These are phyloP conservation scores for Cercospora janseana DNA, from an alignment of 2,329 filamentous ascomycete genomes.

Conservation along the genomic window DNA sequence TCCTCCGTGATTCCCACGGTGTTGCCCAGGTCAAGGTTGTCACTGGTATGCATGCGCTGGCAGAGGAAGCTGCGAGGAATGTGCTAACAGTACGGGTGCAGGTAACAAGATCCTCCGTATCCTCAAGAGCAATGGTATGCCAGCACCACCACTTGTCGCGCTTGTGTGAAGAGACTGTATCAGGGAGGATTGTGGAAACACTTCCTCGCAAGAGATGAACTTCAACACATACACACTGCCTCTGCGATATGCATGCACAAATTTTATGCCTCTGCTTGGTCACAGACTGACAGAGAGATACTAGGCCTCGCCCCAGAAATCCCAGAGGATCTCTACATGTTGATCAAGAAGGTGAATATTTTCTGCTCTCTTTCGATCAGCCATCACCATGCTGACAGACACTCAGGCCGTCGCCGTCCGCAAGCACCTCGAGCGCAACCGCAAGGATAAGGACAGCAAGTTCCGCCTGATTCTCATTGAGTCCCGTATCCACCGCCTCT, in stretches of 20 bases:
- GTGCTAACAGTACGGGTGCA: slow-evolving; percentile 39
- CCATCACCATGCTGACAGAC: not conserved
- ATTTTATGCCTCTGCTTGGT: slow-evolving; percentile 46
- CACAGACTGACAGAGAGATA: slow-evolving; percentile 47
- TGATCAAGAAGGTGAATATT: slow-evolving; percentile 93
- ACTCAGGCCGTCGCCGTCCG: slow-evolving; percentile 88
- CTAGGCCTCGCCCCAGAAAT: slow-evolving; percentile 98
- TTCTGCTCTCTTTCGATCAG: not conserved
- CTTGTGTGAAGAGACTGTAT: slow-evolving; percentile 40
- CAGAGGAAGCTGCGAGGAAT: not conserved
- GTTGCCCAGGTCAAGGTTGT: slow-evolving; percentile 97
- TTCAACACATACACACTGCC: slow-evolving; percentile 17
- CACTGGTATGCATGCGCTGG: slow-evolving; percentile 66
- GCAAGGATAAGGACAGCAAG: slow-evolving; percentile 99
- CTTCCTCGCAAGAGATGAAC: slow-evolving; percentile 31
- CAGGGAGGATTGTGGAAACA: slow-evolving; percentile 19
- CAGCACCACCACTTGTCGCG: slow-evolving; percentile 39
- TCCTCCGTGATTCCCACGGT: slow-evolving; percentile 97
- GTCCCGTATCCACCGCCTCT: slow-evolving; percentile 99
- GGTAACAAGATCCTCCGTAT: slow-evolving; percentile 99
- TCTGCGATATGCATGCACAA: slow-evolving; percentile 23
- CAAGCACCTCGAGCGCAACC: slow-evolving; percentile 99
- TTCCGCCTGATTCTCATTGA: slow-evolving; percentile 99
- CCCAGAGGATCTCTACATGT: slow-evolving; percentile 99
- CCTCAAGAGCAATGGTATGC: slow-evolving; percentile 93